Percentiles rank a stretch among this genome's conserved stretches.
Evolutionary conservation across 1,284 basidiomycete genomes (phyloP).

Genomic region (Apiotrichum gamsii): DNA sequence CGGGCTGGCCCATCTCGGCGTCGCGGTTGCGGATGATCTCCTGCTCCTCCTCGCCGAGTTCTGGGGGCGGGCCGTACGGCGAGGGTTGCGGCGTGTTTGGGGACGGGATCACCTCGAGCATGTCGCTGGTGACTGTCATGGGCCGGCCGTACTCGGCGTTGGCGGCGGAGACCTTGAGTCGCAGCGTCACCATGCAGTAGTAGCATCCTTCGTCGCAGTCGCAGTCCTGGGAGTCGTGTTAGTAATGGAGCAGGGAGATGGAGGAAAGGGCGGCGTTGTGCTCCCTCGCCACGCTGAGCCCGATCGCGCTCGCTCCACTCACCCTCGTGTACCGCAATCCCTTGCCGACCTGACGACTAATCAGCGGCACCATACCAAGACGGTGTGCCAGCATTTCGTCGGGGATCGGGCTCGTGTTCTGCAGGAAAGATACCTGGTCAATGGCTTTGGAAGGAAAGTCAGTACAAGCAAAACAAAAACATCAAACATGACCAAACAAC

Average conservation of each 20-base stretch:
- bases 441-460: slow-evolving; percentile 59
- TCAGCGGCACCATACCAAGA: slow-evolving; percentile 86
- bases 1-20: slow-evolving; percentile 74
- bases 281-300: too few species aligned
- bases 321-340: slow-evolving; percentile 60
- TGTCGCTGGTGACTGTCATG: slow-evolving; percentile 44
- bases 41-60: slow-evolving; percentile 36
- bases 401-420: slow-evolving; percentile 87
- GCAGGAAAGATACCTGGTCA: slow-evolving; percentile 88
- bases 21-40: slow-evolving; percentile 55
- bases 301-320: too few species aligned
- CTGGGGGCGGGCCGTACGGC: slow-evolving; percentile 36
- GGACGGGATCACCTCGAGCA: slow-evolving; percentile 41
- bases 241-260: neutral
- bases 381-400: slow-evolving; percentile 98
- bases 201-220: slow-evolving; percentile 48
- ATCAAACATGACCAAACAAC: too few species aligned
- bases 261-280: too few species aligned
- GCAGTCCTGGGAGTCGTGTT: slow-evolving; percentile 35
- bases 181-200: slow-evolving; percentile 46
- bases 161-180: slow-evolving; percentile 34
- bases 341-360: slow-evolving; percentile 76
- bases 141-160: slow-evolving; percentile 23
- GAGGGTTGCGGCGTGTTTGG: slow-evolving; percentile 25
- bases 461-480: neutral